A percentile compares a stretch with the other conserved stretches of the same genome.
Evolutionary conservation across 192 early-diverging fungal genomes (phyloP).

Genomic region (Coemansia biformis): DNA sequence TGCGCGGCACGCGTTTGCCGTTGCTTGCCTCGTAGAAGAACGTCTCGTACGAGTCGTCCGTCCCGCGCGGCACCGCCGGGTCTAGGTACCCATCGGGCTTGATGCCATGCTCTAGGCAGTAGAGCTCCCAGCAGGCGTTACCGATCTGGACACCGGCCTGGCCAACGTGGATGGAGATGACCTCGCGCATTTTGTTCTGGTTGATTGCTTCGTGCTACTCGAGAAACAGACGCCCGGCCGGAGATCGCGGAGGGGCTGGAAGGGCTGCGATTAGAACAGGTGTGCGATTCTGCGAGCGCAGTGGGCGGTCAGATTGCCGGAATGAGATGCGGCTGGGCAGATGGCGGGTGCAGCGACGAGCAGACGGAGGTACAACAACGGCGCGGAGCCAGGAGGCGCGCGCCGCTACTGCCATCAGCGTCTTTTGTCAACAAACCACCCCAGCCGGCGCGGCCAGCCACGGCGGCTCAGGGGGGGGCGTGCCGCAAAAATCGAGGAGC

Average conservation of each 20-base stretch:
- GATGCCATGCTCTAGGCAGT: constrained; percentile 94
- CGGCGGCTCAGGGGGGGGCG: not conserved
- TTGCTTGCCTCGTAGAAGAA: constrained; percentile 99
- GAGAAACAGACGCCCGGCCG: not conserved
- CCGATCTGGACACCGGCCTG: constrained; percentile 99
- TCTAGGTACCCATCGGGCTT: constrained; percentile 77
- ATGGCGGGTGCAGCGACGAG: not conserved
- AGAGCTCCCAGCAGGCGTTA: constrained; percentile 99
- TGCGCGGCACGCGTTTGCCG: constrained; percentile 99
- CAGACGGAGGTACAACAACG: too few species aligned
- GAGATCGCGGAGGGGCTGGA: too few species aligned
- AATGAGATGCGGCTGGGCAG: constrained; percentile 3
- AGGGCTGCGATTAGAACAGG: too few species aligned
- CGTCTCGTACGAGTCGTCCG: constrained; percentile 93
- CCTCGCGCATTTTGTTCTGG: constrained; percentile 62
- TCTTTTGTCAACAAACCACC: too few species aligned
- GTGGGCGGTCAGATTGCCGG: not conserved
- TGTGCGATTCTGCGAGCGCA: not conserved
- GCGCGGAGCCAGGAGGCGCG: too few species aligned
- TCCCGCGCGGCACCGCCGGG: constrained; percentile 23
- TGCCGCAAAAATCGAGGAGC: constrained; percentile 7
- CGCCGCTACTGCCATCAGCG: too few species aligned
- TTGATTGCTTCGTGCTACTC: constrained; percentile 5
- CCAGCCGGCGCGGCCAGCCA: too few species aligned
- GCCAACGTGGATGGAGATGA: constrained; percentile 74